Conservation (phyloP, 768 basidiomycete genomes). For the Rickenella mellea region DNA sequence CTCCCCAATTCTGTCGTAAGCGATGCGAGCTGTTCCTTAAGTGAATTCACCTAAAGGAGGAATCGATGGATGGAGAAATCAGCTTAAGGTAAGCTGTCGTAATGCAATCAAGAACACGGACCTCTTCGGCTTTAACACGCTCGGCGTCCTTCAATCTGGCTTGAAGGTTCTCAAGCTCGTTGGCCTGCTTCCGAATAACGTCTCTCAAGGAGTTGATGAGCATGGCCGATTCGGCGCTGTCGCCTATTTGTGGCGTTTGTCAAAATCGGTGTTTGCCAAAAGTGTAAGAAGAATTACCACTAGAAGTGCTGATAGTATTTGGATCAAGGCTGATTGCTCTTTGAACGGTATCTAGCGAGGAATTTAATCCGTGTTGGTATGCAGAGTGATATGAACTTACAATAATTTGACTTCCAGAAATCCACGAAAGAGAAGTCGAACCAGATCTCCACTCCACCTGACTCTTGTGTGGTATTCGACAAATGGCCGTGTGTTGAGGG, state of each 20-base stretch:
- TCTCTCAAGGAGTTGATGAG: conserved; percentile 78
- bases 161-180: conserved; percentile 67
- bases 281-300: conserved; percentile 32
- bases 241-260: conserved; percentile 33
- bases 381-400: conserved; percentile 34
- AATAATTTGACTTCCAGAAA: conserved; percentile 98
- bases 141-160: conserved; percentile 40
- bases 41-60: conserved; percentile 27
- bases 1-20: conserved; percentile 39
- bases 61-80: not conserved
- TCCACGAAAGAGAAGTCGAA: conserved; percentile 98
- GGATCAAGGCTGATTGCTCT: conserved; percentile 64
- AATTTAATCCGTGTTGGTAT: not conserved
- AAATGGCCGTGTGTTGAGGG: conserved; percentile 26
- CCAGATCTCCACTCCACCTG: conserved; percentile 67
- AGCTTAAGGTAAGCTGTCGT: too few relatives aligned
- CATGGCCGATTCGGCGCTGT: conserved; percentile 68
- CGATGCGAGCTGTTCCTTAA: conserved; percentile 36
- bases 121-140: conserved; percentile 26
- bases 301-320: conserved; percentile 47
- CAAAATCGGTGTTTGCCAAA: not conserved
- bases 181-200: conserved; percentile 72
- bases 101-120: conserved; percentile 13
- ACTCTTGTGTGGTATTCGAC: conserved; percentile 44
- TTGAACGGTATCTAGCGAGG: conserved; percentile 58